Percentiles rank a stretch among this genome's conserved stretches.
phyloP scores from a whole-genome alignment of 257 asterid genomes.

The Ajuga chamaepitys region DNA sequence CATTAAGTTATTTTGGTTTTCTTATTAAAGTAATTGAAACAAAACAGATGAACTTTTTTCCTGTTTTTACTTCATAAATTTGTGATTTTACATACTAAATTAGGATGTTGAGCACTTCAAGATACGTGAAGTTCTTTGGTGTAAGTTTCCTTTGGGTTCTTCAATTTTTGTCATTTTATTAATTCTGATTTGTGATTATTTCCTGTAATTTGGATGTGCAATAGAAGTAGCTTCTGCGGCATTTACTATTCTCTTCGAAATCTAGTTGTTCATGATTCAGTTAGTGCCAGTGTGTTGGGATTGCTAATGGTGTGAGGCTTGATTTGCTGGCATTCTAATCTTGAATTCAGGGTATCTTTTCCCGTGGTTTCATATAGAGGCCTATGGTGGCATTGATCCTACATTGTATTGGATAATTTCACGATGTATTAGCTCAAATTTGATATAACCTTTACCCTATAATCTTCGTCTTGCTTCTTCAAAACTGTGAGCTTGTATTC shows the following conservation, averaged over 20 bases:
- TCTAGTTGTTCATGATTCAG: background rate
- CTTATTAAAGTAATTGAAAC: too few relatives aligned
- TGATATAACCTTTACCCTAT: background rate
- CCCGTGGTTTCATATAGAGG: slow-evolving; percentile 28
- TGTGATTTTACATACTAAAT: slow-evolving; percentile 9
- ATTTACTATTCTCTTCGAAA: background rate
- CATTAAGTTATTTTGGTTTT: too few relatives aligned
- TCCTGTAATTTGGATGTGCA: background rate
- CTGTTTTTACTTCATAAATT: too few relatives aligned
- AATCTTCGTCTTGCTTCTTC: background rate
- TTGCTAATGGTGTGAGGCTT: slow-evolving; percentile 19
- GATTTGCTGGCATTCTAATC: slow-evolving; percentile 77
- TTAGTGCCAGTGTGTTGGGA: background rate
- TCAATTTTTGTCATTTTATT: background rate
- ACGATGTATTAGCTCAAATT: background rate
- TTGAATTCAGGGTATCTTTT: too few relatives aligned
- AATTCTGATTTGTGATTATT: background rate
- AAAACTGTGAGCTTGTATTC: background rate
- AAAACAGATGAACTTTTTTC: too few relatives aligned
- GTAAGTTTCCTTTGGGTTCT: slow-evolving; percentile 39
- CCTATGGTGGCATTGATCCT: slow-evolving; percentile 9
- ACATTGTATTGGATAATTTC: slow-evolving; percentile 16
- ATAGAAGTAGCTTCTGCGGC: background rate
- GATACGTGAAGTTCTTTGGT: slow-evolving; percentile 86
- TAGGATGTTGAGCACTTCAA: slow-evolving; percentile 95